These are phyloP conservation scores for Trichoderma gamsii DNA, from an alignment of 495 filamentous ascomycete genomes.

Conservation along the genomic window DNA sequence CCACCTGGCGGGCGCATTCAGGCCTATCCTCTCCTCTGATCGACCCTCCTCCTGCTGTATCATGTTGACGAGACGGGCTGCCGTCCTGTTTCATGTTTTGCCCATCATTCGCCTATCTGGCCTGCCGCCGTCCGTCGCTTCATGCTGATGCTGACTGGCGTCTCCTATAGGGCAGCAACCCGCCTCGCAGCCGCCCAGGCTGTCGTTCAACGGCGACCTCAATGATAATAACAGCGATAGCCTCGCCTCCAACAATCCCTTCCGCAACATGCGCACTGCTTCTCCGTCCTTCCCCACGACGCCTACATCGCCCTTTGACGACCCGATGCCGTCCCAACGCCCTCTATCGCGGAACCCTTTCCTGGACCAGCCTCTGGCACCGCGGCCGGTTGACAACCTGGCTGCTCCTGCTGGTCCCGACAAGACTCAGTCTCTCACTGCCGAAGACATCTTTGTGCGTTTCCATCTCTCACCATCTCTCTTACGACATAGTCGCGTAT, in stretches of 20 bases:
- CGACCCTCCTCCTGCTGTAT: slow-evolving; percentile 35
- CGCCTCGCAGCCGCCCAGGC: slow-evolving; percentile 27
- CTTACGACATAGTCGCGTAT: neutral
- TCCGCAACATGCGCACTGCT: slow-evolving; percentile 70
- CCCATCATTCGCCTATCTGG: slow-evolving; percentile 25
- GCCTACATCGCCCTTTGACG: slow-evolving; percentile 48
- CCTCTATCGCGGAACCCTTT: slow-evolving; percentile 89
- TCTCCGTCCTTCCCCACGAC: slow-evolving; percentile 28
- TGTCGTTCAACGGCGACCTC: slow-evolving; percentile 41
- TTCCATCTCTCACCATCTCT: neutral
- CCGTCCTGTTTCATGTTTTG: slow-evolving; percentile 42
- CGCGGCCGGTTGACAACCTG: slow-evolving; percentile 45
- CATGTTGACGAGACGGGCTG: slow-evolving; percentile 39
- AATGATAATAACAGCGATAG: slow-evolving; percentile 22
- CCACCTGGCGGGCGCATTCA: neutral
- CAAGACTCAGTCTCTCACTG: slow-evolving; percentile 49
- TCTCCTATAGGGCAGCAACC: slow-evolving; percentile 13
- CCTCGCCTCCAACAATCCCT: slow-evolving; percentile 94
- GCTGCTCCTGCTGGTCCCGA: slow-evolving; percentile 36
- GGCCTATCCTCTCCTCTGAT: neutral
- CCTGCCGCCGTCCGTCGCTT: slow-evolving; percentile 29
- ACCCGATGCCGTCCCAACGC: slow-evolving; percentile 48
- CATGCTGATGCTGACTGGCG: slow-evolving; percentile 30
- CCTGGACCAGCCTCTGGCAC: slow-evolving; percentile 57
- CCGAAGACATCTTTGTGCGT: slow-evolving; percentile 89